Percentiles rank a stretch among this genome's conserved stretches.
Evolutionary conservation across 2,329 filamentous ascomycete species (phyloP).

Genomic region (Alternaria burnsii): DNA sequence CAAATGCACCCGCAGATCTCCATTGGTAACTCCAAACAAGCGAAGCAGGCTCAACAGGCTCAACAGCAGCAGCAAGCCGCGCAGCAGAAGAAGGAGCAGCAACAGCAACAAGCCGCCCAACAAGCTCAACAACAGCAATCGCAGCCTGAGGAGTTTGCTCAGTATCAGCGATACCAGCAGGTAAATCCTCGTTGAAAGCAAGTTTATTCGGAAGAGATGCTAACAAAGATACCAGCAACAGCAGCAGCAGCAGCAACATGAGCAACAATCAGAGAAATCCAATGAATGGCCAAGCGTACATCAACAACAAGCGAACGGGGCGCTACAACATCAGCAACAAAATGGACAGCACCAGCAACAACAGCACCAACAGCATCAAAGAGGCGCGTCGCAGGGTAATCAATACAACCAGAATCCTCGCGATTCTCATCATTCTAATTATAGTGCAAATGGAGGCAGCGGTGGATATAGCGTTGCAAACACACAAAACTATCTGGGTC

Average conservation of each 20-base stretch:
- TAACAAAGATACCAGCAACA: constrained; percentile 19
- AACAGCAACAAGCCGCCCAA: constrained; percentile 52
- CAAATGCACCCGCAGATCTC: constrained; percentile 98
- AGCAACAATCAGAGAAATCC: constrained; percentile 28
- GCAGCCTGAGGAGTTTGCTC: constrained; percentile 51
- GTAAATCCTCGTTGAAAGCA: constrained; percentile 9
- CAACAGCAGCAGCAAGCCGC: constrained; percentile 60
- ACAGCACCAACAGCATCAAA: background rate
- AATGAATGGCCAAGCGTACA: constrained; percentile 35
- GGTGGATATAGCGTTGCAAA: constrained; percentile 49
- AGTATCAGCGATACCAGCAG: constrained; percentile 53
- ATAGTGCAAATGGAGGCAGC: constrained; percentile 32
- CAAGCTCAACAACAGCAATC: constrained; percentile 50
- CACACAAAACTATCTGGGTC: constrained; percentile 48
- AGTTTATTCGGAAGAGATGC: background rate
- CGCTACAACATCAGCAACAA: constrained; percentile 17
- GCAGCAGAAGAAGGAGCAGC: constrained; percentile 51
- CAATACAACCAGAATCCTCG: constrained; percentile 35
- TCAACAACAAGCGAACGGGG: constrained; percentile 25
- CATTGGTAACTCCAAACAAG: constrained; percentile 79
- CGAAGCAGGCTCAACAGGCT: constrained; percentile 68
- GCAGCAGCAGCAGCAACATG: constrained; percentile 25
- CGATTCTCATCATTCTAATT: constrained; percentile 45
- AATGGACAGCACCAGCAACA: constrained; percentile 19
- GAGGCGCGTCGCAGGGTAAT: constrained; percentile 7